Evolutionary conservation across 2,329 filamentous ascomycete species (phyloP), one percentile per base, ranked within the genome.

Genomic region (Ascosphaera pollenicola): DNA sequence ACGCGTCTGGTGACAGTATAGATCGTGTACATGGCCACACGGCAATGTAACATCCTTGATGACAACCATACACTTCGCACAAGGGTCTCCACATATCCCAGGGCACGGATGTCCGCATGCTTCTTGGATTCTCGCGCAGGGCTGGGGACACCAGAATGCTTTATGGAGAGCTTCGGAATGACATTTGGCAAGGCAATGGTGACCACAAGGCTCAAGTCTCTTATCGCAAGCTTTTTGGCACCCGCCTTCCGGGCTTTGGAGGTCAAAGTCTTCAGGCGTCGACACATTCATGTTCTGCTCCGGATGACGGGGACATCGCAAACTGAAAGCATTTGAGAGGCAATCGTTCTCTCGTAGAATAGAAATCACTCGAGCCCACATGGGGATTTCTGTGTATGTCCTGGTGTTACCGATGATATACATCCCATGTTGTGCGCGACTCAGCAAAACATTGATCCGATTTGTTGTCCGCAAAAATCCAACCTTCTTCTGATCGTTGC

Each of bases 181-280:
- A 16, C 35, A 36, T 36, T 36, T 36, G 4, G 35, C 35, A 18
- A 36, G 35, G 10, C 35, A 36, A 15, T 19, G 10, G 17, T 36
- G 35, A 15, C 11, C 10, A 36, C 35, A 36, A 10, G 10, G 10
- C 11, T 36, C 35, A 16, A 36, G 16, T 10, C 21, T 24, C 10
- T 24, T 24, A 10, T 24, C 21, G 10, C 78, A 84, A 16, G 60
- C 61, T 37, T 70, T 60, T 0, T 58, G 57, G 44, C 78, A 84
- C 0, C 79, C 79, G 3, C 79, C 78, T 49, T 84, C 75, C 0
- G 78, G 78, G 31, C 69, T 77, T 15, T 66, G 53, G 0, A 43
- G 50, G 2, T 73, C 66, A 47, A 84, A 84, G 34, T 80, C 70
- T 0, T 63, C 50, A 0, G 66, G 63, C 21, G 21, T 24, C 21